Base-by-base conservation (phyloP, 768 basidiomycete genomes). In the Hirschioporus abietinus region DNA sequence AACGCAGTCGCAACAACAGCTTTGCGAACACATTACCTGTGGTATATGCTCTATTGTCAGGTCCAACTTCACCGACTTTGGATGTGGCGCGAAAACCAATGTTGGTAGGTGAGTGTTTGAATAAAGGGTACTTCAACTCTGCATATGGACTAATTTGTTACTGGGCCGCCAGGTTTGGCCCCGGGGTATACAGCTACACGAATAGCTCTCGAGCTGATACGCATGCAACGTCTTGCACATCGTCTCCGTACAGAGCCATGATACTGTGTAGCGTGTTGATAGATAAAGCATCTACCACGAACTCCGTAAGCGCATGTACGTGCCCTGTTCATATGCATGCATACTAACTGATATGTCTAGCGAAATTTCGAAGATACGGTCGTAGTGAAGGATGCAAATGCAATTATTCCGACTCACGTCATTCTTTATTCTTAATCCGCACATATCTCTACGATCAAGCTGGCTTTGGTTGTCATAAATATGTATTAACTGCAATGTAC, bases 171-270 rank as follows among this genome's bases (percentile, higher is more conserved):
- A 88, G 88, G 71, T 84, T 83, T 66, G 88, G 88, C 27, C 79
- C 84, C 64, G 88, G 88, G 24, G 77, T 89, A 61, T 89, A 90
- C 71, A 85, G 86, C 23, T 87, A 85, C 72, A 79, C 78, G 57
- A 86, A 87, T 73, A 83, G 88, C 20, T 82, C 80, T 63, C 74
- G 79, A 20, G 88, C 88, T 23, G 86, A 90, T 73, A 74, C 71
- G 8, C 82, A 81, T 72, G 83, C 88, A n/a, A 89, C 87, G 6
- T 89, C 88, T 57, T 88, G 87, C 72, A 82, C 84, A 59, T 81
- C 82, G 59, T 88, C 88, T 5, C 88, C 88, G 7, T 89, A 86
- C 76, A 83, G 88, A 9, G 85, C 88, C 27, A 83, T 84, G 79
- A 80, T 89, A 69, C 86, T 83, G 18, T 88, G 87, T 68, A 84